A percentile compares a stretch with the other conserved stretches of the same genome.
Evolutionary conservation across 2,329 filamentous ascomycete species (phyloP).

Genomic region (Fusarium albidum): DNA sequence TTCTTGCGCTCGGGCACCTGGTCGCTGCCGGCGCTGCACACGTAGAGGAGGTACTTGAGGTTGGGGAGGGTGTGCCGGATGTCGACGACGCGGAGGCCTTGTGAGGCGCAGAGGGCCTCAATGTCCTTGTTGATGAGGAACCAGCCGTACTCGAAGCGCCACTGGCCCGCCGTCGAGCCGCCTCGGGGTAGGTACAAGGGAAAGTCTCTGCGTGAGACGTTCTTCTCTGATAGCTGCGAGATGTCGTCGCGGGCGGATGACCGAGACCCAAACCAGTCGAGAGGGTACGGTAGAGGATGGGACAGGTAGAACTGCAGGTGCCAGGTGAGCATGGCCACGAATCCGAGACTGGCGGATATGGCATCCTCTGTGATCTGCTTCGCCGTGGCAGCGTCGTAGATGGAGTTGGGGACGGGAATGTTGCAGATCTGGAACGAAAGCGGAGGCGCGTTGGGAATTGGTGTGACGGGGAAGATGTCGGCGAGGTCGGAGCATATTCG

Average conservation of each 20-base stretch:
- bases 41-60: conserved; percentile 89
- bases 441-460: conserved; percentile 62
- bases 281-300: conserved; percentile 80
- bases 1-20: conserved; percentile 69
- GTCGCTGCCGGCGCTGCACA: conserved; percentile 80
- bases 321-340: conserved; percentile 78
- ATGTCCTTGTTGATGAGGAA: conserved; percentile 98
- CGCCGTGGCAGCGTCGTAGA: conserved; percentile 65
- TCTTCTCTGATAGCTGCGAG: conserved; percentile 59
- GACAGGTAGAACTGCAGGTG: conserved; percentile 84
- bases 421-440: conserved; percentile 86
- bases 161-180: conserved; percentile 74
- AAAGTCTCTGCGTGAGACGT: conserved; percentile 70
- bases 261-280: conserved; percentile 76
- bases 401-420: conserved; percentile 80
- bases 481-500: conserved; percentile 87
- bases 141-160: conserved; percentile 94
- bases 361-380: conserved; percentile 68
- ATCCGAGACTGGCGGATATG: conserved; percentile 82
- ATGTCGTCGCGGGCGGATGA: conserved; percentile 82
- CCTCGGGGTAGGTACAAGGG: conserved; percentile 75
- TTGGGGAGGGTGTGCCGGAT: conserved; percentile 93
- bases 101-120: conserved; percentile 70
- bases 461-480: conserved; percentile 81
- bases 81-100: conserved; percentile 83